Percentiles rank a stretch among this genome's conserved stretches.
These are phyloP conservation scores for Goffeauzyma gilvescens DNA, from an alignment of 768 basidiomycete genomes.

Conservation along the genomic window DNA sequence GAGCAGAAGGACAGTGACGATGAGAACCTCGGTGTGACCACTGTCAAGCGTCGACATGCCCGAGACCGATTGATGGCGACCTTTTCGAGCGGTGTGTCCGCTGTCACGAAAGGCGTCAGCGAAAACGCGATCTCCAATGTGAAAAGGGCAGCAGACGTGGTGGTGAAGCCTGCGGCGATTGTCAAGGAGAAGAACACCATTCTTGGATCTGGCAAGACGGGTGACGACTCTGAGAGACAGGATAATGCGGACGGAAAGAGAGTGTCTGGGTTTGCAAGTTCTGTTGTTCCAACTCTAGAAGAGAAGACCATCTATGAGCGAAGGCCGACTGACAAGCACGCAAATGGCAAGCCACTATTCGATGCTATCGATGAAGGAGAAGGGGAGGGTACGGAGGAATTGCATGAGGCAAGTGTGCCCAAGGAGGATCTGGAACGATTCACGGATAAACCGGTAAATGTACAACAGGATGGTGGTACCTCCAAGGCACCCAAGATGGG, in stretches of 20 bases:
- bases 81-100: conserved; percentile 16
- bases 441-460: too few species aligned
- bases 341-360: conserved; percentile 26
- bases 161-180: conserved; percentile 34
- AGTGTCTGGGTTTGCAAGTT: conserved; percentile 43
- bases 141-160: conserved; percentile 36
- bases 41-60: conserved; percentile 23
- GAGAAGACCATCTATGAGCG: conserved; percentile 45
- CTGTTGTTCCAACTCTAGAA: conserved; percentile 51
- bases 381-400: not conserved
- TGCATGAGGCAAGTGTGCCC: conserved; percentile 14
- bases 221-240: conserved; percentile 39
- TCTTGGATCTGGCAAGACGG: conserved; percentile 31
- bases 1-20: conserved; percentile 39
- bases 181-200: conserved; percentile 17
- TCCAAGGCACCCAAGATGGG: conserved; percentile 15
- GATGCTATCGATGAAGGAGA: conserved; percentile 23
- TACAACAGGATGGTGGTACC: conserved; percentile 10
- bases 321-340: conserved; percentile 31
- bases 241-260: conserved; percentile 41
- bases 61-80: conserved; percentile 23
- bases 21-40: conserved; percentile 19
- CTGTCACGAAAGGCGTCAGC: conserved; percentile 29
- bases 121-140: conserved; percentile 25
- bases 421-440: conserved; percentile 9